Evolutionary conservation across 2,329 filamentous ascomycete genomes (phyloP).

Genomic region (Camptophora hylomeconis): DNA sequence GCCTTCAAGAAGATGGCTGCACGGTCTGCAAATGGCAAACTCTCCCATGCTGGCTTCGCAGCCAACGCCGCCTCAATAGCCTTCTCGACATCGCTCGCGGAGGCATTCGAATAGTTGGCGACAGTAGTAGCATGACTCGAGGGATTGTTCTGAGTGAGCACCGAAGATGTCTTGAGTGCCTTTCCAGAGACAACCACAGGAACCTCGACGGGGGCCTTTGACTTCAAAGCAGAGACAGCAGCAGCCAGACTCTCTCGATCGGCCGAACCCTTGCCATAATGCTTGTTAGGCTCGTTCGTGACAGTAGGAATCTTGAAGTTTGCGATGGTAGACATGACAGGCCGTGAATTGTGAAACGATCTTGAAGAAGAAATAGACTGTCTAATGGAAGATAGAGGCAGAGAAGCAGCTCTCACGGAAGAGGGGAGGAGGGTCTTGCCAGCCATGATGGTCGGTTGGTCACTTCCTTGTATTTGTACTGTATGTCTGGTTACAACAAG

Average conservation of each 20-base stretch:
- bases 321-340: conserved; percentile 48
- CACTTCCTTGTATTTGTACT: too few relatives aligned
- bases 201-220: conserved; percentile 58
- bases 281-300: conserved; percentile 90
- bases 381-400: not conserved
- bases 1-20: conserved; percentile 93
- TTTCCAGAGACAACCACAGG: conserved; percentile 76
- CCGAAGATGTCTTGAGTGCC: conserved; percentile 54
- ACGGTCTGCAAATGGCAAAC: conserved; percentile 75
- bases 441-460: too few relatives aligned
- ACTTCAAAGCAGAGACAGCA: conserved; percentile 57
- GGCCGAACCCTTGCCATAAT: conserved; percentile 71
- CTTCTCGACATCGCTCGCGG: conserved; percentile 56
- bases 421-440: too few relatives aligned
- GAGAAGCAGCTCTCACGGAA: too few relatives aligned
- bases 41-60: conserved; percentile 79
- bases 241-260: conserved; percentile 65
- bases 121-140: conserved; percentile 63
- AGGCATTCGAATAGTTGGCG: conserved; percentile 76
- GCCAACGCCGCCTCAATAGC: conserved; percentile 75
- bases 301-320: conserved; percentile 79
- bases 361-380: too few relatives aligned
- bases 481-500: too few relatives aligned
- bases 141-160: conserved; percentile 66
- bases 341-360: conserved; percentile 8